These are phyloP conservation scores for Argentina anserina DNA, from an alignment of 306 rosid genomes.

Conservation along the genomic window DNA sequence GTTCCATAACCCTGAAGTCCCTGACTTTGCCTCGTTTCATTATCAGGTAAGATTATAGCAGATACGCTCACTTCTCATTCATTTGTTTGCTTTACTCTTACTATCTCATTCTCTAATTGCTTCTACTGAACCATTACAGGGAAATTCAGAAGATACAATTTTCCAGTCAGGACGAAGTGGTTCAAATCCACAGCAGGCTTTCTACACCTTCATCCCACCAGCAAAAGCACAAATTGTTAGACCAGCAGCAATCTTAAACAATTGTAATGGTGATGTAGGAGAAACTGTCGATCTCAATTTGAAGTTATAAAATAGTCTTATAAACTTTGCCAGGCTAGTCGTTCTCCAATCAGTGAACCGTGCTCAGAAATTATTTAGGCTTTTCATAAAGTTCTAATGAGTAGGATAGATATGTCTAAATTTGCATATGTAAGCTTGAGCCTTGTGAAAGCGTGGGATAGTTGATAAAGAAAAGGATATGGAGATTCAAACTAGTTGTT, in stretches of 20 bases:
- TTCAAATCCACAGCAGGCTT: slow-evolving; percentile 35
- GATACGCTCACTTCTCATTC: background rate
- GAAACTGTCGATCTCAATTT: slow-evolving; percentile 67
- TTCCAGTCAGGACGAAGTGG: slow-evolving; percentile 26
- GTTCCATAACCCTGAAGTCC: slow-evolving; percentile 28
- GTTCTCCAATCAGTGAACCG: slow-evolving; percentile 30
- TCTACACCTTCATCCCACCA: slow-evolving; percentile 52
- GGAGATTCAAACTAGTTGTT: slow-evolving; percentile 13
- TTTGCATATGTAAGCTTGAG: slow-evolving; percentile 39
- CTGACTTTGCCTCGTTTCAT: slow-evolving; percentile 29
- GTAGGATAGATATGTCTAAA: slow-evolving; percentile 33
- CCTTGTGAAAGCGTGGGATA: slow-evolving; percentile 39
- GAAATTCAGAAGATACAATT: slow-evolving; percentile 31
- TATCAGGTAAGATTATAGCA: slow-evolving; percentile 33
- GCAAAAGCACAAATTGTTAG: slow-evolving; percentile 35
- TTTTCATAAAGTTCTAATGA: slow-evolving; percentile 5
- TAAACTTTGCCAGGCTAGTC: slow-evolving; percentile 28
- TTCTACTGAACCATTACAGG: slow-evolving; percentile 31
- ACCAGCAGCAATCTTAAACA: slow-evolving; percentile 27
- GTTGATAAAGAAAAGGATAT: background rate
- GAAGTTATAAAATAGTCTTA: slow-evolving; percentile 44
- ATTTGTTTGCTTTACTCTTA: background rate
- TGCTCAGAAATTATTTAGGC: slow-evolving; percentile 1
- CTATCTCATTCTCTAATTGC: slow-evolving; percentile 14
- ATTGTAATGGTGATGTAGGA: slow-evolving; percentile 31